phyloP scores from a whole-genome alignment of 1,139 yeast genomes.

The Suzukiozyma palmioleophila region DNA sequence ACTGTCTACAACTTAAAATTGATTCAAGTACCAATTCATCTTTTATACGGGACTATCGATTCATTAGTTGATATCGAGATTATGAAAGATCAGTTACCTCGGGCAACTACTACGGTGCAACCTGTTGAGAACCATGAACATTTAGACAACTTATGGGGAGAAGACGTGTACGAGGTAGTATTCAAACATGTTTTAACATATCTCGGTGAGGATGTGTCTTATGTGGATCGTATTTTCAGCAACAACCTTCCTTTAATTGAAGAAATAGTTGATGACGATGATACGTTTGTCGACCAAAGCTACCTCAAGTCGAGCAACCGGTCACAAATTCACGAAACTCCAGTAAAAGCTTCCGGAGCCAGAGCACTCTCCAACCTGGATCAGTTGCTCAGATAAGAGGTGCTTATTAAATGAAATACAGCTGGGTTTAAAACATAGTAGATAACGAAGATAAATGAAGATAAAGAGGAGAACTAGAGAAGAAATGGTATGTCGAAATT shows the following conservation, averaged over 20 bases:
- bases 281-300: constrained; percentile 3
- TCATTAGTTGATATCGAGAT: constrained; percentile 80
- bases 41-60: constrained; percentile 77
- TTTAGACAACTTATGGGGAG: constrained; percentile 87
- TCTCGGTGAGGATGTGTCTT: constrained; percentile 21
- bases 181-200: constrained; percentile 46
- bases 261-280: constrained; percentile 7
- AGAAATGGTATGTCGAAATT: too few relatives aligned
- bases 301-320: not conserved
- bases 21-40: constrained; percentile 64
- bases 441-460: too few relatives aligned
- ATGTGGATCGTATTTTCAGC: constrained; percentile 9
- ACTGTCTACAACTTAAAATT: constrained; percentile 47
- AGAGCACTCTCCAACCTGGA: too few relatives aligned
- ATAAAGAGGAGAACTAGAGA: too few relatives aligned
- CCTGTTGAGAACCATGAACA: constrained; percentile 73
- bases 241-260: constrained; percentile 8
- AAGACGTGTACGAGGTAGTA: constrained; percentile 47
- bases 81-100: constrained; percentile 56
- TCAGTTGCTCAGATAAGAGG: too few relatives aligned
- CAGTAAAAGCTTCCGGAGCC: too few relatives aligned
- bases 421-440: too few relatives aligned
- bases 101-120: constrained; percentile 26
- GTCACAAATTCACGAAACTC: not conserved
- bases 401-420: too few relatives aligned